Evolutionary conservation across 257 asterid genomes (phyloP).

Genomic region (Ilex aquifolium): DNA sequence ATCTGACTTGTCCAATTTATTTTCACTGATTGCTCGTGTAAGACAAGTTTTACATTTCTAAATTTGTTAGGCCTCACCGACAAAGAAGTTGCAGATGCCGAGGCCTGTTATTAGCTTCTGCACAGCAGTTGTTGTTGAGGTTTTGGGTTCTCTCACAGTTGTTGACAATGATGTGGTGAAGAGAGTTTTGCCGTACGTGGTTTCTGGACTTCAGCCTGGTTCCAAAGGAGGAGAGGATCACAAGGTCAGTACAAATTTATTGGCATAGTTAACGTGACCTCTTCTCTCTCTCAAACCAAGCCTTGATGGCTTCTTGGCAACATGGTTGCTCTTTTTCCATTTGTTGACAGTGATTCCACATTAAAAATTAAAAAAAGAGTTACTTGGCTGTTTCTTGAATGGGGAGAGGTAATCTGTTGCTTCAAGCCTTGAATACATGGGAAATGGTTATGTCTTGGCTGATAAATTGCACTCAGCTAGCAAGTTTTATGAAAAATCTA

Average conservation of each 20-base stretch:
- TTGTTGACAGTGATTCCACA: too few relatives aligned
- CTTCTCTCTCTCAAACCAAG: too few relatives aligned
- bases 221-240: conserved; percentile 45
- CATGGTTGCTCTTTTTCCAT: too few relatives aligned
- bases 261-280: neutral
- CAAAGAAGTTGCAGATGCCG: conserved; percentile 58
- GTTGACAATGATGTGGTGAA: conserved; percentile 52
- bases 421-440: too few relatives aligned
- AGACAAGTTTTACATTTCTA: neutral
- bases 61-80: conserved; percentile 50
- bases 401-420: too few relatives aligned
- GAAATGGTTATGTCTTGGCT: too few relatives aligned
- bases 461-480: too few relatives aligned
- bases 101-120: conserved; percentile 61
- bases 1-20: conserved; percentile 1
- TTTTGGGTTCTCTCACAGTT: conserved; percentile 45
- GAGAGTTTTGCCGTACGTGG: conserved; percentile 66
- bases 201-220: conserved; percentile 54
- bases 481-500: too few relatives aligned
- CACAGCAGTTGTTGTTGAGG: conserved; percentile 76
- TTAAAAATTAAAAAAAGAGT: too few relatives aligned
- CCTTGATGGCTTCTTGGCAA: too few relatives aligned
- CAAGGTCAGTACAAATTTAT: conserved; percentile 42
- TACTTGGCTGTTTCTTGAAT: too few relatives aligned
- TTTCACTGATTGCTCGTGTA: too few relatives aligned